phyloP scores from a whole-genome alignment of 1,284 basidiomycete species.

The Boletus austroedulis region DNA sequence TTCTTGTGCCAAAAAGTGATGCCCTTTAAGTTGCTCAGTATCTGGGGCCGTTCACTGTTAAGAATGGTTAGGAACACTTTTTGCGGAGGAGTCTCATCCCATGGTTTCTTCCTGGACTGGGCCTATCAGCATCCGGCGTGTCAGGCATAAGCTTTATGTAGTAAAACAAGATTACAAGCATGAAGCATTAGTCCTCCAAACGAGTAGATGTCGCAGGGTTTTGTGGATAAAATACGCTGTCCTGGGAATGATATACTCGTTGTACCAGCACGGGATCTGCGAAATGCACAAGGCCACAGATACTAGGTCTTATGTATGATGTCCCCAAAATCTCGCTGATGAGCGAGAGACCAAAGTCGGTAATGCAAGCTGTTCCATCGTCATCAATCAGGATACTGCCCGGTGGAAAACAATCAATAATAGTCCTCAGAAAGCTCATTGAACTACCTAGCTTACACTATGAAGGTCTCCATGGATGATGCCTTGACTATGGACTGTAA shows the following conservation, averaged over 20 bases:
- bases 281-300: slow-evolving; percentile 36
- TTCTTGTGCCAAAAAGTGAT: slow-evolving; percentile 6
- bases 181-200: slow-evolving; percentile 34
- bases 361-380: slow-evolving; percentile 25
- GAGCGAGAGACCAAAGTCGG: slow-evolving; percentile 41
- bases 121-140: slow-evolving; percentile 12
- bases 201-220: slow-evolving; percentile 33
- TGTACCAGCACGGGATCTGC: slow-evolving; percentile 38
- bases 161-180: slow-evolving; percentile 17
- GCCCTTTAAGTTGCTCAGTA: slow-evolving; percentile 5
- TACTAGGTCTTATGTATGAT: slow-evolving; percentile 34
- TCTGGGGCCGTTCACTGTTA: slow-evolving; percentile 14
- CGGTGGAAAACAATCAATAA: slow-evolving; percentile 13
- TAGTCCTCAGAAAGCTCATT: background rate
- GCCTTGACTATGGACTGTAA: slow-evolving; percentile 22
- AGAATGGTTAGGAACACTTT: slow-evolving; percentile 5
- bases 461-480: slow-evolving; percentile 32
- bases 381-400: slow-evolving; percentile 29
- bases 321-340: slow-evolving; percentile 34
- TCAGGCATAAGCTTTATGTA: slow-evolving; percentile 11
- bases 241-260: background rate
- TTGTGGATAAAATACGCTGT: slow-evolving; percentile 15
- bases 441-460: slow-evolving; percentile 16
- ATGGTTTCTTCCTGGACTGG: slow-evolving; percentile 26
- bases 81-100: slow-evolving; percentile 4